Conservation (phyloP, 345 rosid genomes). For the Anacardium occidentale region DNA sequence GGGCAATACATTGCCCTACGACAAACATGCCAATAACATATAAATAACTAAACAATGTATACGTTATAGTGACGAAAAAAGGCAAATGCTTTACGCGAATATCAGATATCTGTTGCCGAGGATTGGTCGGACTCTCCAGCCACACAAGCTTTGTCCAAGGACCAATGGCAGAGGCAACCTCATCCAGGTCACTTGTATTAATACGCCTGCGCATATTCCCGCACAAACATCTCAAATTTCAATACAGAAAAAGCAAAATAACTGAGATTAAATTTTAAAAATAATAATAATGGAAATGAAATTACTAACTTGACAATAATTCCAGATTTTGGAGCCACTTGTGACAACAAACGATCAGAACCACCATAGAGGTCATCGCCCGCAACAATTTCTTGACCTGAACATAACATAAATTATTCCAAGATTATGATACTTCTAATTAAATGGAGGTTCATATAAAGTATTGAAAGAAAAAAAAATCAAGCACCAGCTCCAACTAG, state of each 20-base stretch:
- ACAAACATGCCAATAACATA: no score
- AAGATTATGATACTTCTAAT: not conserved
- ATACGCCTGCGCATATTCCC: conserved; percentile 60
- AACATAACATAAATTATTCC: conserved; percentile 15
- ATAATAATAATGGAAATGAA: conserved; percentile 18
- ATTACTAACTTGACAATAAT: conserved; percentile 72
- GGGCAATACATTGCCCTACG: no score
- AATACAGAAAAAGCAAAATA: not conserved
- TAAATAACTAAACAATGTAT: no score
- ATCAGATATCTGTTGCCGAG: conserved; percentile 79
- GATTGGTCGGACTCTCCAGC: conserved; percentile 94
- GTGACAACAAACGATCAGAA: conserved; percentile 85
- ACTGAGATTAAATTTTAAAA: not conserved
- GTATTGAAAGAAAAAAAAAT: not conserved
- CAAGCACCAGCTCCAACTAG: conserved; percentile 62
- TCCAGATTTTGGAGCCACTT: conserved; percentile 74
- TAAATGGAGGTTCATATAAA: not conserved
- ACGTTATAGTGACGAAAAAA: conserved; percentile 5
- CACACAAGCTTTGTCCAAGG: conserved; percentile 83
- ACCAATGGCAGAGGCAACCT: conserved; percentile 77
- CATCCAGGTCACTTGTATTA: conserved; percentile 62
- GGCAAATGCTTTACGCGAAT: conserved; percentile 50
- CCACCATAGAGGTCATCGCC: conserved; percentile 97
- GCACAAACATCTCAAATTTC: conserved; percentile 19
- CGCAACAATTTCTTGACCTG: conserved; percentile 89